Evolutionary conservation across 768 basidiomycete genomes (phyloP).

Genomic region (Postia placenta): DNA sequence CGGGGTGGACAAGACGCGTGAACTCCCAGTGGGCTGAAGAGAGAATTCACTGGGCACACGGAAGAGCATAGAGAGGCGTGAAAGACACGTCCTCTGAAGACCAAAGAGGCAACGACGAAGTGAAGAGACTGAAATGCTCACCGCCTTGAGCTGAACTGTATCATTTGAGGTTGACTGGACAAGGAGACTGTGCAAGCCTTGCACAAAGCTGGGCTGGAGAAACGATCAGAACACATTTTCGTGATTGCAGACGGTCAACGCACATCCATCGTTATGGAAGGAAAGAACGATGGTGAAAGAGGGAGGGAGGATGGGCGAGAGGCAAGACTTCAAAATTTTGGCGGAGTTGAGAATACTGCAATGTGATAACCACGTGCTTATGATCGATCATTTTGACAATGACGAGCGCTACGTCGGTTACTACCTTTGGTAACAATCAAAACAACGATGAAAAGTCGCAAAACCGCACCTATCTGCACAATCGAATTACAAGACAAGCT

Average conservation of each 20-base stretch:
- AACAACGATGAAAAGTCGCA: too few species aligned
- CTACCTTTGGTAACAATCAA: too few species aligned
- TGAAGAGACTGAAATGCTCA: constrained; percentile 36
- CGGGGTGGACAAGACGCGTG: too few species aligned
- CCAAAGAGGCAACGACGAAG: too few species aligned
- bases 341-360: constrained; percentile 12
- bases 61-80: neutral
- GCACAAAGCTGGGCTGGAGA: constrained; percentile 61
- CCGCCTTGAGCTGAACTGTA: constrained; percentile 83
- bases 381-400: neutral
- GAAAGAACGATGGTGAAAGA: constrained; percentile 4
- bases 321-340: constrained; percentile 19
- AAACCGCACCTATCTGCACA: too few species aligned
- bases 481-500: too few species aligned
- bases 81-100: constrained; percentile 1
- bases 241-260: constrained; percentile 2
- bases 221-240: constrained; percentile 3
- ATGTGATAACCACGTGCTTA: neutral
- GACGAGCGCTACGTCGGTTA: too few species aligned
- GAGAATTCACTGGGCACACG: neutral
- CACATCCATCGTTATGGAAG: constrained; percentile 11
- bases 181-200: constrained; percentile 80
- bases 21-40: too few species aligned
- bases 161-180: constrained; percentile 84
- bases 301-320: constrained; percentile 4